A percentile compares a stretch with the other conserved stretches of the same genome.
Evolutionary conservation across 2,329 filamentous ascomycete species (phyloP).

Genomic region (Hypoxylon sp.): DNA sequence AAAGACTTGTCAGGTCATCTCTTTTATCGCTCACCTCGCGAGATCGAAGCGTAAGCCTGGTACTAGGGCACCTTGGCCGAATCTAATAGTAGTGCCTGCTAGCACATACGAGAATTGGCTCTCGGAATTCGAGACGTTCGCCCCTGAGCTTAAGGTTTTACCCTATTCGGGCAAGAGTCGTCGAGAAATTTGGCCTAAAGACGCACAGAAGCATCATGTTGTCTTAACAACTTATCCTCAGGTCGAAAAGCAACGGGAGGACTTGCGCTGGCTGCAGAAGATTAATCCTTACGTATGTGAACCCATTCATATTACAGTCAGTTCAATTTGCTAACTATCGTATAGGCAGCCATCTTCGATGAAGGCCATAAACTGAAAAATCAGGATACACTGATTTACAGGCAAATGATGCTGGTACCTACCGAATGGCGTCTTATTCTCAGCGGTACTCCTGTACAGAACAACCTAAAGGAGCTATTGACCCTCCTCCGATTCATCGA

Average conservation of each 20-base stretch:
- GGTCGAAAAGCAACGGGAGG: conserved; percentile 63
- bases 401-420: conserved; percentile 81
- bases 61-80: conserved; percentile 70
- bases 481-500: conserved; percentile 95
- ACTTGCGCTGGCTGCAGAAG: conserved; percentile 65
- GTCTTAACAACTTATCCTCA: conserved; percentile 74
- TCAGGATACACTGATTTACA: conserved; percentile 84
- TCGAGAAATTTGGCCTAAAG: conserved; percentile 73
- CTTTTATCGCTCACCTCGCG: conserved; percentile 87
- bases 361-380: conserved; percentile 97
- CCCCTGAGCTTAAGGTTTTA: conserved; percentile 81
- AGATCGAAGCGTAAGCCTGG: conserved; percentile 64
- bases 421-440: conserved; percentile 89
- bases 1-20: conserved; percentile 97
- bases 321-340: conserved; percentile 22
- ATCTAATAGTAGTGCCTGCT: conserved; percentile 90
- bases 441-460: conserved; percentile 91
- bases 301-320: conserved; percentile 1
- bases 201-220: conserved; percentile 75
- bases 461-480: conserved; percentile 93
- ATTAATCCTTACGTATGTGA: conserved; percentile 61
- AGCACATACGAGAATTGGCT: conserved; percentile 98
- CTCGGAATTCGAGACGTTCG: conserved; percentile 89
- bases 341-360: conserved; percentile 80
- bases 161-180: conserved; percentile 75